Evolutionary conservation across 768 basidiomycete genomes (phyloP).

Genomic region (Kwoniella botswanensis): DNA sequence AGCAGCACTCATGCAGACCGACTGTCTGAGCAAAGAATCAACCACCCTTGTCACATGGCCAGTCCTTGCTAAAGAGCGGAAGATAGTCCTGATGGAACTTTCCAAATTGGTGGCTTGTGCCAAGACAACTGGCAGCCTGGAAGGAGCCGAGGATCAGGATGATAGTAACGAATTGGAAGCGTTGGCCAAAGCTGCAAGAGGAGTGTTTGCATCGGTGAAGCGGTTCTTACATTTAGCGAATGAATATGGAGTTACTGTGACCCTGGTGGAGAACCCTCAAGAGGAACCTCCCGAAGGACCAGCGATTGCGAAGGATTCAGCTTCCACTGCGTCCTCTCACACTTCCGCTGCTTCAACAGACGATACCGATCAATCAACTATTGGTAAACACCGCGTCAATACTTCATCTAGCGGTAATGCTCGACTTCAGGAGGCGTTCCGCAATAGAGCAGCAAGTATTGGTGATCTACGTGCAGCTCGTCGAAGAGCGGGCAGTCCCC

Average conservation of each 20-base stretch:
- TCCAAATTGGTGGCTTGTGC: constrained; percentile 71
- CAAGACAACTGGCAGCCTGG: constrained; percentile 37
- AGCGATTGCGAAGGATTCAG: neutral
- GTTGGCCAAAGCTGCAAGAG: constrained; percentile 61
- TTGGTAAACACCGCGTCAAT: neutral
- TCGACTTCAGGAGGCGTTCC: constrained; percentile 45
- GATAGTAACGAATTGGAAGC: constrained; percentile 30
- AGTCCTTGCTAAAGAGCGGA: constrained; percentile 74
- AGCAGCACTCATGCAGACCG: constrained; percentile 78
- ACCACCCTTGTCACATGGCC: constrained; percentile 71
- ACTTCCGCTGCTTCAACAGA: neutral
- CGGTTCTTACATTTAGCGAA: constrained; percentile 67
- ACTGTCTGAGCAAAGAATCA: constrained; percentile 82
- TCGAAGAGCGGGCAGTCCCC: constrained; percentile 34
- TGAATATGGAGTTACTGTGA: constrained; percentile 57
- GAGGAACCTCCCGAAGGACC: neutral
- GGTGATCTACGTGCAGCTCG: constrained; percentile 42
- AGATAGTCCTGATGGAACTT: constrained; percentile 77
- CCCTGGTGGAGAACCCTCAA: constrained; percentile 22
- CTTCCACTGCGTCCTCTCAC: neutral
- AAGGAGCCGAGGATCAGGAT: constrained; percentile 13
- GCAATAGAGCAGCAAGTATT: constrained; percentile 32
- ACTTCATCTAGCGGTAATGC: constrained; percentile 17
- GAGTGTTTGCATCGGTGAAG: constrained; percentile 79
- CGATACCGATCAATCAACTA: constrained; percentile 1